Conservation (phyloP, 208 protist genomes). For the Trypanosoma avium region DNA sequence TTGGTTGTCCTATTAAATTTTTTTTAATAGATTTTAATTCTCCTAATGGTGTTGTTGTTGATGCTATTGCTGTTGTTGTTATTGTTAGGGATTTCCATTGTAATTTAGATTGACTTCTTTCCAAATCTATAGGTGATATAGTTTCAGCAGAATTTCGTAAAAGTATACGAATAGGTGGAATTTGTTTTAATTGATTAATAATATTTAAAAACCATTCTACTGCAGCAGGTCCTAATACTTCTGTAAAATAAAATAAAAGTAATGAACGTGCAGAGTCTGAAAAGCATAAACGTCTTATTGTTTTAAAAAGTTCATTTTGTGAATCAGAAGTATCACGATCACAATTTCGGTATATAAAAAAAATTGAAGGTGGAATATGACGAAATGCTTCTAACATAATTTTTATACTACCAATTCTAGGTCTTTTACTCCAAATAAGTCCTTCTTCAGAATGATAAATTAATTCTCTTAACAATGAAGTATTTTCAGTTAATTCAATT, state of each 20-base stretch:
- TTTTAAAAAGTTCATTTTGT: constrained; percentile 9
- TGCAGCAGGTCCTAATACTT: constrained; percentile 19
- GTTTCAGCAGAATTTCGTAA: not conserved
- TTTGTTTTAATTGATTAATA: not conserved
- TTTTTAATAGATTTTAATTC: no score
- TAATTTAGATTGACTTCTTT: not conserved
- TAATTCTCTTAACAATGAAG: constrained; percentile 14
- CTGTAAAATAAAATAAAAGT: constrained; percentile 24
- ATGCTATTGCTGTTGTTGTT: not conserved
- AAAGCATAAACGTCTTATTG: constrained; percentile 5
- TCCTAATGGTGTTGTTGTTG: no score
- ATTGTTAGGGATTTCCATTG: constrained; percentile 3
- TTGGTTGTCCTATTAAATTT: no score
- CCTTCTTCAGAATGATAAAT: constrained; percentile 4
- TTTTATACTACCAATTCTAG: not conserved
- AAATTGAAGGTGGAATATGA: constrained; percentile 14
- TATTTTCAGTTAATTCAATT: not conserved
- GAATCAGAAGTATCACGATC: not conserved
- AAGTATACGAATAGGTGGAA: constrained; percentile 8
- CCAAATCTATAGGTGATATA: not conserved
- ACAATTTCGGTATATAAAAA: constrained; percentile 13
- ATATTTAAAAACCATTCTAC: constrained; percentile 7
- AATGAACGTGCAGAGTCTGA: constrained; percentile 10
- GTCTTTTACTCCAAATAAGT: not conserved
- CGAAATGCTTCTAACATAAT: constrained; percentile 12